Evolutionary conservation across 2,329 filamentous ascomycete genomes (phyloP).

Genomic region (Aspergillus pseudoterreus): DNA sequence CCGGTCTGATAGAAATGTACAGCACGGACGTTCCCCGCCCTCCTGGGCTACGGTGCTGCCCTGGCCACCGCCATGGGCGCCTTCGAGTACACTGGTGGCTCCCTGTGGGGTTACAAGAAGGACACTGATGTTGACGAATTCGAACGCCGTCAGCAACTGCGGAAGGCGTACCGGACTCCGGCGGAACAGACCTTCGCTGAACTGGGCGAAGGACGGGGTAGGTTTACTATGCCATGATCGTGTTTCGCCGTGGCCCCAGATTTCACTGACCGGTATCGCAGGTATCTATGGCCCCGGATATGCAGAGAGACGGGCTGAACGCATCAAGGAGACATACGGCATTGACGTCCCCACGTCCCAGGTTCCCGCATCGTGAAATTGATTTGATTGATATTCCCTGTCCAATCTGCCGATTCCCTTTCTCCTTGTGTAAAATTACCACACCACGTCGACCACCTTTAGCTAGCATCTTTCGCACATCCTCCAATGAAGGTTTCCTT

Average conservation of each 20-base stretch:
- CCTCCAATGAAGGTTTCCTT: constrained; percentile 14
- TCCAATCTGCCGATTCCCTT: constrained; percentile 17
- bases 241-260: constrained; percentile 11
- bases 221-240: constrained; percentile 21
- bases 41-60: constrained; percentile 64
- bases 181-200: constrained; percentile 75
- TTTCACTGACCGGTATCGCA: constrained; percentile 33
- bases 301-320: constrained; percentile 74
- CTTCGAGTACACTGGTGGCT: constrained; percentile 66
- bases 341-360: constrained; percentile 70
- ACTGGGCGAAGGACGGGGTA: constrained; percentile 84
- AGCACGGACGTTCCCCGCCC: constrained; percentile 65
- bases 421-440: constrained; percentile 28
- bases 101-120: constrained; percentile 53
- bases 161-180: constrained; percentile 70
- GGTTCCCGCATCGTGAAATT: constrained; percentile 37
- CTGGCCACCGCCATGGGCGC: constrained; percentile 58
- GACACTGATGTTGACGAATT: constrained; percentile 67
- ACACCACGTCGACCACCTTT: constrained; percentile 18
- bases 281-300: constrained; percentile 79
- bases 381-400: constrained; percentile 18
- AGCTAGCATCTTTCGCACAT: constrained; percentile 19
- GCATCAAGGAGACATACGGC: constrained; percentile 82
- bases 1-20: constrained; percentile 14
- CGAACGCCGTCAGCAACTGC: constrained; percentile 68